These are phyloP conservation scores for Coccomyxa sp. DNA, from an alignment of 139 green algal genomes.

Conservation along the genomic window DNA sequence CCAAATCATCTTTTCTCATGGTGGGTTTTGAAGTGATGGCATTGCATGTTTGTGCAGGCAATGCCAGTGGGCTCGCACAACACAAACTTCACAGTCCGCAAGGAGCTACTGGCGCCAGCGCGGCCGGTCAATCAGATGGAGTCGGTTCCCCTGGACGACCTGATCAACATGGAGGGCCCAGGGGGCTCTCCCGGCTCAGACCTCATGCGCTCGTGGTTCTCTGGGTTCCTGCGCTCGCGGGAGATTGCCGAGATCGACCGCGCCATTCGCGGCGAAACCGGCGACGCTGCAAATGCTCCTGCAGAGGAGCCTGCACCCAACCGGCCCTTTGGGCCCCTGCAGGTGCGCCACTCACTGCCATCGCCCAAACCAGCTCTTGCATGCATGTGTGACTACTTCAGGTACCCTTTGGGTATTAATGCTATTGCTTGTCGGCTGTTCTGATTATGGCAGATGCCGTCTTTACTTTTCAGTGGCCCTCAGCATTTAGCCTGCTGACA, in stretches of 20 bases:
- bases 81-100: constrained; percentile 5
- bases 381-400: no score
- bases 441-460: no score
- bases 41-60: not conserved
- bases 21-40: no score
- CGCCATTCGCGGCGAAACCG: not conserved
- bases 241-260: constrained; percentile 17
- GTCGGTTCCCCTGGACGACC: not conserved
- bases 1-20: no score
- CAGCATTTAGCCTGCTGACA: no score
- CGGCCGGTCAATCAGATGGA: not conserved
- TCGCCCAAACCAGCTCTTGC: no score
- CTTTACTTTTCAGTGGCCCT: no score
- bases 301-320: not conserved
- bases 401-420: no score
- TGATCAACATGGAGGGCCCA: not conserved
- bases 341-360: not conserved
- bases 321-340: not conserved
- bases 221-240: constrained; percentile 15
- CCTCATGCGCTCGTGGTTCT: not conserved
- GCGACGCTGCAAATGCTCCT: not conserved
- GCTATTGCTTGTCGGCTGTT: no score
- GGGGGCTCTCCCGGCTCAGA: not conserved
- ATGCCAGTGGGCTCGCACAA: constrained; percentile 10
- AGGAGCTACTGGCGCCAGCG: not conserved